phyloP scores from a whole-genome alignment of 2,329 filamentous ascomycete species.

The Cytospora paraplurivora region DNA sequence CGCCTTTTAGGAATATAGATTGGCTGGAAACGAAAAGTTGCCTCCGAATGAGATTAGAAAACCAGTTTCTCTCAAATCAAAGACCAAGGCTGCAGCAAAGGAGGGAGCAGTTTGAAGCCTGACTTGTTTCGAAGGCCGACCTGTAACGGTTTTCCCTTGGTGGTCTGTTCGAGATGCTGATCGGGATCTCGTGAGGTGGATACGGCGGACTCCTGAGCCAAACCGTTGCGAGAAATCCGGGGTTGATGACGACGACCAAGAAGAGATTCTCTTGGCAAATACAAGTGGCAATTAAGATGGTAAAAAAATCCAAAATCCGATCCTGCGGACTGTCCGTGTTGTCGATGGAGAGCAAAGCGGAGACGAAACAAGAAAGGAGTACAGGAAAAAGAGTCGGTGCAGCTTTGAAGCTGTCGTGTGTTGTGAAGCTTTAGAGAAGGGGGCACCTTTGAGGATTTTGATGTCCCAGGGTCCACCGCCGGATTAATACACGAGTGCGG shows the following conservation, averaged over 20 bases:
- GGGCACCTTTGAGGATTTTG: neutral
- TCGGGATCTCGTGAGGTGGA: too few species aligned
- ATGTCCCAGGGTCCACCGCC: slow-evolving; percentile 7
- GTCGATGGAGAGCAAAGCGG: neutral
- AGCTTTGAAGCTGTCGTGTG: slow-evolving; percentile 21
- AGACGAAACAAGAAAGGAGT: slow-evolving; percentile 6
- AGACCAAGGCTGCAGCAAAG: slow-evolving; percentile 1
- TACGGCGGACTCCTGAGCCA: too few species aligned
- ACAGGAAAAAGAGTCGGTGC: slow-evolving; percentile 5
- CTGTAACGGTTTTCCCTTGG: neutral
- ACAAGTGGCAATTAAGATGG: too few species aligned
- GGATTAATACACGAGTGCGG: slow-evolving; percentile 20
- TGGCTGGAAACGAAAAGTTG: slow-evolving; percentile 6
- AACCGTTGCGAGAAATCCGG: neutral
- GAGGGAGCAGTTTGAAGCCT: slow-evolving; percentile 13
- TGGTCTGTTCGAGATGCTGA: neutral
- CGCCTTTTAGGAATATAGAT: neutral
- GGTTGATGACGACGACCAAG: slow-evolving; percentile 17
- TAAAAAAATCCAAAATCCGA: slow-evolving; percentile 11
- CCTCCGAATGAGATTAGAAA: neutral
- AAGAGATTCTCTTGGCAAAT: slow-evolving; percentile 8
- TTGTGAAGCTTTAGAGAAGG: neutral
- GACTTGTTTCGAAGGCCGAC: neutral
- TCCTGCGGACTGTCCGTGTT: slow-evolving; percentile 24
- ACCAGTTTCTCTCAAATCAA: neutral